Evolutionary conservation across 768 basidiomycete species (phyloP).

Genomic region (Suillus discolor): DNA sequence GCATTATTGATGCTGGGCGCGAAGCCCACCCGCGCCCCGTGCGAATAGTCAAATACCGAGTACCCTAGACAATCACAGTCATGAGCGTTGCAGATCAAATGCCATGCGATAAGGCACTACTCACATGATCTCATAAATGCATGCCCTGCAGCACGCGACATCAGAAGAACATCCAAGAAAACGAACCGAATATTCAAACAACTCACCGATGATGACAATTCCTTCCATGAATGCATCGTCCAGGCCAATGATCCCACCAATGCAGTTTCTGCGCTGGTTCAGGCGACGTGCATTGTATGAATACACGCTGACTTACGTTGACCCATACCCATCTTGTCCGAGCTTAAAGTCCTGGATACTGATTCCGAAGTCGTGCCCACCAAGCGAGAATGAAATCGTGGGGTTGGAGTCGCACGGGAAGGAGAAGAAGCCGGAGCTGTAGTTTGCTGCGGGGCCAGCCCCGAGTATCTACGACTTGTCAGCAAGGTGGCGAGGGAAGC

Average conservation of each 20-base stretch:
- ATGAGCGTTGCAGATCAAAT: slow-evolving; percentile 8
- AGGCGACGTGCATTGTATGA: not conserved
- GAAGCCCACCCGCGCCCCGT: slow-evolving; percentile 58
- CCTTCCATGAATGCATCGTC: slow-evolving; percentile 48
- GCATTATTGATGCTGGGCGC: slow-evolving; percentile 54
- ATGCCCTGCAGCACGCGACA: slow-evolving; percentile 40
- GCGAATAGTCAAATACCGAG: slow-evolving; percentile 59
- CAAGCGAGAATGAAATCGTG: slow-evolving; percentile 48
- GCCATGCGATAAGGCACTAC: slow-evolving; percentile 22
- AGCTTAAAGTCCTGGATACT: slow-evolving; percentile 57
- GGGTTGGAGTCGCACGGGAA: slow-evolving; percentile 49
- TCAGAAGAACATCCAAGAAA: slow-evolving; percentile 20
- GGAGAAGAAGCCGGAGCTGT: slow-evolving; percentile 53
- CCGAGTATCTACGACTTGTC: slow-evolving; percentile 48
- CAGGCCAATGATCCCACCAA: slow-evolving; percentile 55
- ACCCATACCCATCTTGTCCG: slow-evolving; percentile 39
- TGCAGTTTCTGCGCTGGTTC: slow-evolving; percentile 46
- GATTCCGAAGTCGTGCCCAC: slow-evolving; percentile 42
- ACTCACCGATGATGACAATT: slow-evolving; percentile 60
- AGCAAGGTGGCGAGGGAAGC: not conserved
- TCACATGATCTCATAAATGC: slow-evolving; percentile 69
- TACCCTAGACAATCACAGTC: slow-evolving; percentile 47
- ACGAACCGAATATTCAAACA: not conserved
- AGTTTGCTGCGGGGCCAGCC: slow-evolving; percentile 40
- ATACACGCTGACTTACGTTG: slow-evolving; percentile 27